Conservation (phyloP, 2,329 filamentous ascomycete genomes). For the Pseudomassariella vexata region DNA sequence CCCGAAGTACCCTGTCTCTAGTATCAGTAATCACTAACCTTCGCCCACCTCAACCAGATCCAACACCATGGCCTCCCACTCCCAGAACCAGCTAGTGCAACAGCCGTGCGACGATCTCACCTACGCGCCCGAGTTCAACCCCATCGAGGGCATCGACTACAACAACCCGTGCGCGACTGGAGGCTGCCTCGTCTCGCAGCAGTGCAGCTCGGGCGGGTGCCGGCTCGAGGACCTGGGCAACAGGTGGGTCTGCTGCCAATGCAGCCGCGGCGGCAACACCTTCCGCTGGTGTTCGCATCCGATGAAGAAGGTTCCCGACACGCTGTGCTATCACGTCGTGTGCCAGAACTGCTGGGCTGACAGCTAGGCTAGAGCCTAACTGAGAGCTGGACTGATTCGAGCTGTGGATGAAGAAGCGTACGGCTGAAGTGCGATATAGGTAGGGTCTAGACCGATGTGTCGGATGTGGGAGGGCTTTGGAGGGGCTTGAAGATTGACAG, state of each 20-base stretch:
- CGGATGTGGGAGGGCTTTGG: too few species aligned
- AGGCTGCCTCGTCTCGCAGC: constrained; percentile 37
- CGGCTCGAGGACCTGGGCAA: constrained; percentile 42
- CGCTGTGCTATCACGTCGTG: constrained; percentile 46
- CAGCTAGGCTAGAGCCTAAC: too few species aligned
- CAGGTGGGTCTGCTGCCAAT: constrained; percentile 45
- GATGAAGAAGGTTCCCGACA: constrained; percentile 40
- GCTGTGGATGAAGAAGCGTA: too few species aligned
- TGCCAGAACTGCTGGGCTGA: constrained; percentile 38
- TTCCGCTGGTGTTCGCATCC: constrained; percentile 39
- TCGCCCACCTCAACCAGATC: too few species aligned
- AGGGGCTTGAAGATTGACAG: too few species aligned
- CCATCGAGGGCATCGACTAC: constrained; percentile 21
- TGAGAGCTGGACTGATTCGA: too few species aligned
- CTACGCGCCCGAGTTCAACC: constrained; percentile 19
- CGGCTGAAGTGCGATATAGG: too few species aligned
- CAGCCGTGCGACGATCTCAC: constrained; percentile 24
- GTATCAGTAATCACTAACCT: too few species aligned
- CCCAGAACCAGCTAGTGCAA: constrained; percentile 8
- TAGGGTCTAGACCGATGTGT: too few species aligned
- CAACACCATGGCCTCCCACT: too few species aligned
- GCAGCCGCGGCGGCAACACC: constrained; percentile 38
- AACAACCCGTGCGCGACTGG: constrained; percentile 38
- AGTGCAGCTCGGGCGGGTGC: constrained; percentile 43
- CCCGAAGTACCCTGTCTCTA: too few species aligned